Evolutionary conservation across 768 basidiomycete genomes (phyloP).

Genomic region (Leccinellum albellum): DNA sequence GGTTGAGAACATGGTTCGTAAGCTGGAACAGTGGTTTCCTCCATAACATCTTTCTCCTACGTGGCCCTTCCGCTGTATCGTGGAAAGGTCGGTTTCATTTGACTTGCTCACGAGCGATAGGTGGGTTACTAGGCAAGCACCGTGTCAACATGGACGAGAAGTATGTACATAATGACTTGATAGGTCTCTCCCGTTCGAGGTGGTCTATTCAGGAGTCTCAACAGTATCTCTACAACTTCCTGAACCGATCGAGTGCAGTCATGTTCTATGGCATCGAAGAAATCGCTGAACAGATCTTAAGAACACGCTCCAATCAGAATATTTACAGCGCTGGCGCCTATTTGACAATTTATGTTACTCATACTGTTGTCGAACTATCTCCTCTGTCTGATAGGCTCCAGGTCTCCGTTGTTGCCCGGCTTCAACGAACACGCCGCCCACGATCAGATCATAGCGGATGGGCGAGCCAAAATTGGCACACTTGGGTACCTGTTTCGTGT

Average conservation of each 20-base stretch:
- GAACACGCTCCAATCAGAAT: not conserved
- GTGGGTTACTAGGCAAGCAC: not conserved
- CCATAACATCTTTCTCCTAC: not conserved
- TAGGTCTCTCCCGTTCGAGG: no score
- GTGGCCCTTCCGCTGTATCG: not conserved
- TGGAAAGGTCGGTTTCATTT: not conserved
- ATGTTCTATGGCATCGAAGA: not conserved
- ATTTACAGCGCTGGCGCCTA: no score
- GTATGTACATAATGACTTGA: not conserved
- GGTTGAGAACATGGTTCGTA: slow-evolving; percentile 26
- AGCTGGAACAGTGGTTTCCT: slow-evolving; percentile 26
- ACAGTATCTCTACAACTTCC: not conserved
- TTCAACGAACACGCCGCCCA: not conserved
- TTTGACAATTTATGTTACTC: no score
- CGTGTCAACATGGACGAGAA: not conserved
- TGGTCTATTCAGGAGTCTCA: not conserved
- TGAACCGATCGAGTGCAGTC: not conserved
- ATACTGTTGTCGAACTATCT: not conserved
- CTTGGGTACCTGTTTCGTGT: not conserved
- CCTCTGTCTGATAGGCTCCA: not conserved
- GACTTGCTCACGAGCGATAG: not conserved
- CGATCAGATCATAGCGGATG: no score
- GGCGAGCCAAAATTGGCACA: not conserved
- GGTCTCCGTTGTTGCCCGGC: not conserved
- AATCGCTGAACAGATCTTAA: not conserved